These are phyloP conservation scores for Lactuca sativa DNA, from an alignment of 129 eudicot species.

Conservation along the genomic window DNA sequence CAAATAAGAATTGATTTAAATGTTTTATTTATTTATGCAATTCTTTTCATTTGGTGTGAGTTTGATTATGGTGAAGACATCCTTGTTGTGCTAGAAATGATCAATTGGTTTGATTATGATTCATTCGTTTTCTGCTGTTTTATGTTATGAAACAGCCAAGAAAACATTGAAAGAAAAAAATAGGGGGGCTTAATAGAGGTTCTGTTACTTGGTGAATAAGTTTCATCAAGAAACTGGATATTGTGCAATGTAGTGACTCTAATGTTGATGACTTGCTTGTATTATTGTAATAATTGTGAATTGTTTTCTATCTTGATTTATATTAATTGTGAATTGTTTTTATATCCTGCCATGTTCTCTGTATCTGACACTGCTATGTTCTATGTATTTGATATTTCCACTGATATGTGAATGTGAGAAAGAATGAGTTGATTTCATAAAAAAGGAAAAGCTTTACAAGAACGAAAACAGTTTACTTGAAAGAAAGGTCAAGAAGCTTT, in stretches of 20 bases:
- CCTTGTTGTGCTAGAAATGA: constrained; percentile 7
- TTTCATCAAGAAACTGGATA: constrained; percentile 5
- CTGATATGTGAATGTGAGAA: no score
- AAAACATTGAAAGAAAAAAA: not conserved
- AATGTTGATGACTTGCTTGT: not conserved
- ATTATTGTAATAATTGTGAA: not conserved
- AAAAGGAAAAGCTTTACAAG: no score
- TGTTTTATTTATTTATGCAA: not conserved
- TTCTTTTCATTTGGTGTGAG: constrained; percentile 20
- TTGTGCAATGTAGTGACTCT: constrained; percentile 1
- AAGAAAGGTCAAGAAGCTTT: no score
- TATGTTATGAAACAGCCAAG: constrained; percentile 27
- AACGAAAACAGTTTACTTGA: no score
- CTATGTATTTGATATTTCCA: no score
- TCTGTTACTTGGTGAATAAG: constrained; percentile 17
- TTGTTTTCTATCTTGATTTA: no score
- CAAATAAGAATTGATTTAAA: constrained; percentile 24
- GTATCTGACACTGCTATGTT: no score
- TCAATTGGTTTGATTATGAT: not conserved
- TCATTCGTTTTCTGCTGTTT: constrained; percentile 20
- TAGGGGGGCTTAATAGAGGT: not conserved
- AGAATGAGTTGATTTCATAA: no score
- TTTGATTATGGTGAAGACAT: constrained; percentile 18
- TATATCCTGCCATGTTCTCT: no score
- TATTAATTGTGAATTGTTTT: no score